A percentile compares a stretch with the other conserved stretches of the same genome.
Evolutionary conservation across 306 rosid genomes (phyloP).

Genomic region (Vachellia collinsii): DNA sequence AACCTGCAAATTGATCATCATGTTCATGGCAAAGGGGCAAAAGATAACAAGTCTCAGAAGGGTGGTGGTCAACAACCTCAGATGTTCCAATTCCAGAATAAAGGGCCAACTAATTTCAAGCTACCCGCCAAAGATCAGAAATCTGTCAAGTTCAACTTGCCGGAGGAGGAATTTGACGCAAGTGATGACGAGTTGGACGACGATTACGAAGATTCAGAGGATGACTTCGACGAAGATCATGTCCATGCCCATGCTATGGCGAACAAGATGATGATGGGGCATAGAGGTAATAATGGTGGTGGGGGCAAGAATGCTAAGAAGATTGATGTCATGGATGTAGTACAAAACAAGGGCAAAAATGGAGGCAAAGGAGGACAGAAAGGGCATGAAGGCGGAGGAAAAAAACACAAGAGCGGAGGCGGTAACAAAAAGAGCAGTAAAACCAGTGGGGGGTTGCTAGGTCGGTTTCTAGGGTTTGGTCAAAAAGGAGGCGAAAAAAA

Average conservation of each 20-base stretch:
- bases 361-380: conserved; percentile 61
- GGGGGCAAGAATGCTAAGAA: conserved; percentile 54
- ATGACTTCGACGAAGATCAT: conserved; percentile 38
- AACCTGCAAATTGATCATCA: conserved; percentile 50
- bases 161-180: conserved; percentile 55
- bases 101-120: conserved; percentile 51
- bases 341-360: conserved; percentile 56
- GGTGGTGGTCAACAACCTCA: conserved; percentile 45
- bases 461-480: conserved; percentile 55
- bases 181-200: conserved; percentile 65
- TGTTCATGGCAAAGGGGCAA: conserved; percentile 47
- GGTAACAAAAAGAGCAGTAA: conserved; percentile 38
- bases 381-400: conserved; percentile 40
- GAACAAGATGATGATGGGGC: conserved; percentile 20
- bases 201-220: conserved; percentile 44
- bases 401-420: conserved; percentile 23
- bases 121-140: conserved; percentile 56
- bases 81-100: conserved; percentile 50
- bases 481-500: conserved; percentile 49
- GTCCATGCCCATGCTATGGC: background rate
- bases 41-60: conserved; percentile 58
- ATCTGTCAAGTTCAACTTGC: conserved; percentile 69
- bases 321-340: conserved; percentile 67
- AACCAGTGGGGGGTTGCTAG: conserved; percentile 50
- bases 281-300: conserved; percentile 52